Conservation (phyloP, 306 rosid genomes). For the Hylodesmum podocarpum region DNA sequence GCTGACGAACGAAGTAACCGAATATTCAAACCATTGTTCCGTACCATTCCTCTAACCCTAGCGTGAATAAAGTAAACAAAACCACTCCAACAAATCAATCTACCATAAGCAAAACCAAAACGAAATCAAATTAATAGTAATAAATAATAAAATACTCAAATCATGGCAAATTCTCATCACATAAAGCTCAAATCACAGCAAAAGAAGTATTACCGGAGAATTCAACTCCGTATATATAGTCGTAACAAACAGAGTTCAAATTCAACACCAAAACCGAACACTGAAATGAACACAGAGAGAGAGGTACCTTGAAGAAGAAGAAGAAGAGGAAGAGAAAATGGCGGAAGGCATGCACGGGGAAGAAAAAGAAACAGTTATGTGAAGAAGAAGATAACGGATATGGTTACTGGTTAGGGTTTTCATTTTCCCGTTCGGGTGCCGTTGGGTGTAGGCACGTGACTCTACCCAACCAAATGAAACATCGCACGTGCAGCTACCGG, state of each 20-base stretch:
- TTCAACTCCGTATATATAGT: neutral
- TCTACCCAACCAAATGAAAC: slow-evolving; percentile 27
- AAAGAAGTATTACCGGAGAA: neutral
- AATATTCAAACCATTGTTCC: neutral
- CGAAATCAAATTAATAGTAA: neutral
- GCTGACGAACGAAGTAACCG: neutral
- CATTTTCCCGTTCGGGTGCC: slow-evolving; percentile 29
- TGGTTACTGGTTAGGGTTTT: slow-evolving; percentile 25
- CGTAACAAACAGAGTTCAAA: neutral
- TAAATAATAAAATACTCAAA: neutral
- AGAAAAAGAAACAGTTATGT: neutral
- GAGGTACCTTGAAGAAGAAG: slow-evolving; percentile 20
- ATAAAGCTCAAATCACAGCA: neutral
- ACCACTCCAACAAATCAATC: neutral
- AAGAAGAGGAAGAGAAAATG: neutral
- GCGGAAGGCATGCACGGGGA: neutral
- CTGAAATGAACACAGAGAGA: neutral
- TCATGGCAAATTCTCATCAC: neutral
- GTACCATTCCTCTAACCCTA: neutral
- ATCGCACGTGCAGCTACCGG: slow-evolving; percentile 43
- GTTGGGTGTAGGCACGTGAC: slow-evolving; percentile 56
- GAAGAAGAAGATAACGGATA: neutral
- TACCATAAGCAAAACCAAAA: neutral
- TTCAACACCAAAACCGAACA: neutral
- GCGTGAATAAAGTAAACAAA: neutral